phyloP scores from a whole-genome alignment of 2,329 filamentous ascomycete genomes.

The Fusarium armeniacum region DNA sequence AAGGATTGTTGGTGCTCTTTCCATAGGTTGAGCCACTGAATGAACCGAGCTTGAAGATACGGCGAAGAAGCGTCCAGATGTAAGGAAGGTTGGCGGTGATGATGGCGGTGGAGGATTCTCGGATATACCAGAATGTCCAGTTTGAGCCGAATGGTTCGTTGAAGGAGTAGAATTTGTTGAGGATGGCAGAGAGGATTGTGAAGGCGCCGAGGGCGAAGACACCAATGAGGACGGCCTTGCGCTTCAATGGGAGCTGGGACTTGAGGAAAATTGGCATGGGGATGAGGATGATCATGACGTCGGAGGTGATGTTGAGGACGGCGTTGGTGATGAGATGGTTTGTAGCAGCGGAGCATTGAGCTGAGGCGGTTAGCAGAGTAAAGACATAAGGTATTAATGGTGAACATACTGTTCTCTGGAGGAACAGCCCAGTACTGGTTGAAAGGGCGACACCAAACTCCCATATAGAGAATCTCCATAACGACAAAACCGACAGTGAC shows the following conservation, averaged over 20 bases:
- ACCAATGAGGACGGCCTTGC: slow-evolving; percentile 65
- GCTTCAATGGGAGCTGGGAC: slow-evolving; percentile 63
- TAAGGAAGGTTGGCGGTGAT: slow-evolving; percentile 60
- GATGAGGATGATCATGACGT: slow-evolving; percentile 70
- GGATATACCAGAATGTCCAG: slow-evolving; percentile 61
- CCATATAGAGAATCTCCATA: slow-evolving; percentile 65
- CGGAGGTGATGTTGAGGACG: slow-evolving; percentile 71
- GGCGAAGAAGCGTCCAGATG: slow-evolving; percentile 58
- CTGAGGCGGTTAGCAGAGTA: slow-evolving; percentile 49
- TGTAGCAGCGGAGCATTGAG: slow-evolving; percentile 69
- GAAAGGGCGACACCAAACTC: slow-evolving; percentile 70
- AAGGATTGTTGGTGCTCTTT: slow-evolving; percentile 47
- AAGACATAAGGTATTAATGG: not conserved
- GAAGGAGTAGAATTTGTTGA: slow-evolving; percentile 62
- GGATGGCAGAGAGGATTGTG: slow-evolving; percentile 65
- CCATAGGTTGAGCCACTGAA: slow-evolving; percentile 53
- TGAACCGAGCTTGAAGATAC: slow-evolving; percentile 55
- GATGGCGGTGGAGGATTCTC: slow-evolving; percentile 60
- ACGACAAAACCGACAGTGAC: slow-evolving; percentile 61
- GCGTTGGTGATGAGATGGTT: slow-evolving; percentile 72
- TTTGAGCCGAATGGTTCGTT: slow-evolving; percentile 55
- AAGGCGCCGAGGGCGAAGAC: slow-evolving; percentile 64
- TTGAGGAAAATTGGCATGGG: slow-evolving; percentile 67
- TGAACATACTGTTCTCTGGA: slow-evolving; percentile 59
- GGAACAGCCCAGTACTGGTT: slow-evolving; percentile 70